A percentile compares a stretch with the other conserved stretches of the same genome.
Conservation (phyloP, 2,329 filamentous ascomycete species). For the Coniochaeta ligniaria region DNA sequence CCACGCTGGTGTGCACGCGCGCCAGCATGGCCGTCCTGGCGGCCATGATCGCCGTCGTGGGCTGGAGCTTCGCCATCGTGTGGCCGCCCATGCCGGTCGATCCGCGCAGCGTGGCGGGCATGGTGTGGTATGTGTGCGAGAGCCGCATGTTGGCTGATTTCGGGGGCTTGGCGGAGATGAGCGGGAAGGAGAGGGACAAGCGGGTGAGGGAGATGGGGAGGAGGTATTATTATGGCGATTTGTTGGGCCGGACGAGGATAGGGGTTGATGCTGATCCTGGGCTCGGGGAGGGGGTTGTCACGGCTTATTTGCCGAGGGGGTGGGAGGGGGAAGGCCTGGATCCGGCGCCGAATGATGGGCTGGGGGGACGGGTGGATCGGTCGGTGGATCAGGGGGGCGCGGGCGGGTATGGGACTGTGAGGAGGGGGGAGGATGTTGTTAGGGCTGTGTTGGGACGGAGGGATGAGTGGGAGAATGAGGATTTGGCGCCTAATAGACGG, state of each 20-base stretch:
- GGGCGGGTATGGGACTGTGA: not conserved
- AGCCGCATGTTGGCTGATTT: constrained; percentile 16
- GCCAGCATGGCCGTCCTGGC: constrained; percentile 29
- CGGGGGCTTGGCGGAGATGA: constrained; percentile 16
- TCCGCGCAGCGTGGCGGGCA: constrained; percentile 36
- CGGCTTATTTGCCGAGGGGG: constrained; percentile 2
- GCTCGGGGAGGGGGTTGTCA: constrained; percentile 7
- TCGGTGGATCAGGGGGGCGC: not conserved
- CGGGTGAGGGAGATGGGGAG: constrained; percentile 18
- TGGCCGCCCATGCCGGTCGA: constrained; percentile 39
- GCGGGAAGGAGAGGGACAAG: constrained; percentile 15
- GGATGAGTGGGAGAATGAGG: not conserved
- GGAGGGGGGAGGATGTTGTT: not conserved
- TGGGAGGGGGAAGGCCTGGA: not conserved
- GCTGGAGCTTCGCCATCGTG: constrained; percentile 29
- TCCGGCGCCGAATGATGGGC: not conserved
- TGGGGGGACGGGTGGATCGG: not conserved
- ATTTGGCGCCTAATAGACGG: not conserved
- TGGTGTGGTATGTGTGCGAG: constrained; percentile 32
- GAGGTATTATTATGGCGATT: constrained; percentile 23
- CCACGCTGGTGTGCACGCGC: constrained; percentile 32
- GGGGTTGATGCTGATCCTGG: constrained; percentile 19
- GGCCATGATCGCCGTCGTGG: constrained; percentile 33
- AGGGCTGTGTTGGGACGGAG: not conserved
- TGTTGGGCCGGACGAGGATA: constrained; percentile 16